A percentile compares a stretch with the other conserved stretches of the same genome.
Conservation (phyloP, 176 grass and related monocot genomes). For the Oropetium thomaeum region DNA sequence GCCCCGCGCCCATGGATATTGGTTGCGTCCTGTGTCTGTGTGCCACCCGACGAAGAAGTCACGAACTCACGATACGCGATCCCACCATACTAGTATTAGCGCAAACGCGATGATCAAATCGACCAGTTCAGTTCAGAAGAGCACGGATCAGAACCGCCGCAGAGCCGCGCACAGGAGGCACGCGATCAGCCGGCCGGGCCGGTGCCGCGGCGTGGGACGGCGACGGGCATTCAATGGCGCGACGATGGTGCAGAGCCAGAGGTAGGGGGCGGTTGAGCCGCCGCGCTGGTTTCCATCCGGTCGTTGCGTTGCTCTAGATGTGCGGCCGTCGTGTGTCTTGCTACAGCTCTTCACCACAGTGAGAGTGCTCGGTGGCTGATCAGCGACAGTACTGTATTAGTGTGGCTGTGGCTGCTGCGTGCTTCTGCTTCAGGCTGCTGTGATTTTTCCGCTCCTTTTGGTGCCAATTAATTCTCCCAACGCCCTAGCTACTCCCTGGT, state of each 20-base stretch:
- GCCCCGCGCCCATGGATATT: neutral
- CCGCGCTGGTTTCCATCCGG: neutral
- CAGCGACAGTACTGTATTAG: neutral
- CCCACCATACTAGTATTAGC: neutral
- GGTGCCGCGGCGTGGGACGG: conserved; percentile 5
- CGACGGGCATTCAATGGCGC: conserved; percentile 45
- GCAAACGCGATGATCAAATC: too few relatives aligned
- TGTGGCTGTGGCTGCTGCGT: neutral
- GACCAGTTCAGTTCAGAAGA: neutral
- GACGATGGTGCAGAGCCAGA: neutral
- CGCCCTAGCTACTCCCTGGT: conserved; percentile 17
- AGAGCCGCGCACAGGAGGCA: neutral
- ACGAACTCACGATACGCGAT: neutral
- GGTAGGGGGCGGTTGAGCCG: conserved; percentile 32
- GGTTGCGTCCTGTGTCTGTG: neutral
- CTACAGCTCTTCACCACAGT: neutral
- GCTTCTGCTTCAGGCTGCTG: neutral
- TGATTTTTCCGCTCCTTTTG: neutral
- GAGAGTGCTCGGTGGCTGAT: conserved; percentile 16
- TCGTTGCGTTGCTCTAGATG: neutral
- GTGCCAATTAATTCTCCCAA: conserved; percentile 36
- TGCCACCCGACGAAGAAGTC: neutral
- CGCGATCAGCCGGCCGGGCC: neutral
- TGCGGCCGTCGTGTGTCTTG: neutral
- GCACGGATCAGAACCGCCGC: neutral